A percentile compares a stretch with the other conserved stretches of the same genome.
Evolutionary conservation across 257 asterid species (phyloP).

Genomic region (Mentha longifolia): DNA sequence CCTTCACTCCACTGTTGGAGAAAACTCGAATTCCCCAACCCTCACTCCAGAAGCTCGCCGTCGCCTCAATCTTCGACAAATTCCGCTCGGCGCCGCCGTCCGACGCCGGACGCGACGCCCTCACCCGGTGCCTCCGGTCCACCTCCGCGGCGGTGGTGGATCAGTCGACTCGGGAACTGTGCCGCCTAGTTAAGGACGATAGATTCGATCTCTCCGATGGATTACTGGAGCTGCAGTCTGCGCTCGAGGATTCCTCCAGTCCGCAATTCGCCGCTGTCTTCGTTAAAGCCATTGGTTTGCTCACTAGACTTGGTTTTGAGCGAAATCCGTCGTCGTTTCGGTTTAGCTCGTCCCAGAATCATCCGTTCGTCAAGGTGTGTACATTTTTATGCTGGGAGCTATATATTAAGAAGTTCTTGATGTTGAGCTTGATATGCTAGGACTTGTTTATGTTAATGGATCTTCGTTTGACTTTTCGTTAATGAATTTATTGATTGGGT

Average conservation of each 20-base stretch:
- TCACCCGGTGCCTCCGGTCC: constrained; percentile 77
- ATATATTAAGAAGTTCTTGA: background rate
- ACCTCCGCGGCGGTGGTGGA: constrained; percentile 75
- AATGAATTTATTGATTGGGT: constrained; percentile 1
- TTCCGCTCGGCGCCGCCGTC: constrained; percentile 74
- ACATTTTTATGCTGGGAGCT: background rate
- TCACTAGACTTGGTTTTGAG: constrained; percentile 65
- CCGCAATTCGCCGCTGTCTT: constrained; percentile 51
- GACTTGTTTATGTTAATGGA: background rate
- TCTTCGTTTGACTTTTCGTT: background rate
- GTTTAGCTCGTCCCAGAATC: constrained; percentile 58
- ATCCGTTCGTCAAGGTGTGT: constrained; percentile 81
- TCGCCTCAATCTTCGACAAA: constrained; percentile 72
- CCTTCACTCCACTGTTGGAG: constrained; percentile 62
- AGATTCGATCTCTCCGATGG: constrained; percentile 66
- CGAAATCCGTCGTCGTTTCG: constrained; percentile 52
- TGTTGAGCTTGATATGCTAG: constrained; percentile 2
- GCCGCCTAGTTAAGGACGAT: constrained; percentile 84
- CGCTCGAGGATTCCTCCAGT: constrained; percentile 68
- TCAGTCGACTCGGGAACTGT: constrained; percentile 77
- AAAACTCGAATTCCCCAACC: constrained; percentile 83
- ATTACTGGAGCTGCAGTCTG: constrained; percentile 83
- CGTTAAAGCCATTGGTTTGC: constrained; percentile 74
- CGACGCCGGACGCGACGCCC: constrained; percentile 63
- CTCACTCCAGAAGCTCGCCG: constrained; percentile 82